Evolutionary conservation across 2,329 filamentous ascomycete genomes (phyloP), one percentile per base, ranked within the genome.

Genomic region (Colletotrichum horii): DNA sequence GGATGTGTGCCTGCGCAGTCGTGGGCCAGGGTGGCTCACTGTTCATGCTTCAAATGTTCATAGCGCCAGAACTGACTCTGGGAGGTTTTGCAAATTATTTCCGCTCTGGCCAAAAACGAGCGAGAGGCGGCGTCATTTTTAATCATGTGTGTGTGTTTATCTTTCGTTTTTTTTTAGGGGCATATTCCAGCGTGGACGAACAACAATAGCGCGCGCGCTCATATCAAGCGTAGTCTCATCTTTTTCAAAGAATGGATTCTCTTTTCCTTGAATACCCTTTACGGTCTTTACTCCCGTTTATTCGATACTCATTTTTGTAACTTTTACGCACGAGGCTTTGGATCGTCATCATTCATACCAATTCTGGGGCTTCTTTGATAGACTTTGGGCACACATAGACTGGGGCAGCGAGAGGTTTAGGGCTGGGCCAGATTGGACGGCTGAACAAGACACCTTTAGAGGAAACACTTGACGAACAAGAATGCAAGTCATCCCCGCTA

Each of bases 1-100:
- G 60, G 66, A 70, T 65, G 43, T 30, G 66, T 60, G 66, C 56
- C 60, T 30, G 71, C 66, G 34, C 66, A 52, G 71, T 58, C 67
- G 24, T 71, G 60, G 67, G 67, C 61, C 36, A 55, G 61, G 72
- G 61, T 43, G 61, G 55, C 62, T 75, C 69, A 68, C 69, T 75
- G 73, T 72, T 68, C 69, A 72, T 75, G 61, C 68, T 71, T 72
- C 24, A 28, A 61, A 72, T 72, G 62, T 68, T 75, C 73, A 75
- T 67, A 72, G 69, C 69, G 65, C 64, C 62, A 43, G 56, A 70
- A 68, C 64, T 30, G 55, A 38, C 6, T 73, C 58, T 60, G 73
- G 64, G 48, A 6, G 38, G 15, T 38, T 64, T 65, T 66, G 74
- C 74, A 58, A 26, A 60, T 28, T 22, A 26, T 52, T 73, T 60